phyloP scores from a whole-genome alignment of 208 protist species.

The Wallacemonas sp. region DNA sequence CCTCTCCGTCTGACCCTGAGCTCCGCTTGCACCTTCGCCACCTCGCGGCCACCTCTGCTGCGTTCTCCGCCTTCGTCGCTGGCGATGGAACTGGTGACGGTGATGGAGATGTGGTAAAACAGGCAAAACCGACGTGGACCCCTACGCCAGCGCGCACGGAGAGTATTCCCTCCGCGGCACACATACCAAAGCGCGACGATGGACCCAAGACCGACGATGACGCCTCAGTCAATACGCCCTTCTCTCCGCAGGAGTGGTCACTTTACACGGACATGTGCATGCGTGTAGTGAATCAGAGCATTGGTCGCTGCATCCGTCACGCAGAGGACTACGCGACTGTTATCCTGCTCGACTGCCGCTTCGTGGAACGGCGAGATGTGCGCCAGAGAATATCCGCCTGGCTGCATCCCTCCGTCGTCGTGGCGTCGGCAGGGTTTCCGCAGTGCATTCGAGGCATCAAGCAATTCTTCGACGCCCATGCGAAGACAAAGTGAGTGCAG shows the following conservation, averaged over 20 bases:
- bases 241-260: conserved; percentile 49
- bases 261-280: conserved; percentile 95
- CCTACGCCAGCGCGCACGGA: too few species aligned
- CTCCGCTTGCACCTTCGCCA: conserved; percentile 87
- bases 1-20: conserved; percentile 90
- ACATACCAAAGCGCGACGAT: too few species aligned
- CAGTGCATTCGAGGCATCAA: conserved; percentile 43
- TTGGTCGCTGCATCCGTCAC: conserved; percentile 96
- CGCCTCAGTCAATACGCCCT: neutral
- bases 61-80: neutral
- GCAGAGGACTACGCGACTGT: conserved; percentile 92
- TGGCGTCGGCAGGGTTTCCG: conserved; percentile 20
- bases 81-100: neutral
- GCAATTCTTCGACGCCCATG: conserved; percentile 9
- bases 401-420: conserved; percentile 48
- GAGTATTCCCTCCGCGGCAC: too few species aligned
- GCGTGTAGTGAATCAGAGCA: conserved; percentile 96
- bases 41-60: conserved; percentile 24
- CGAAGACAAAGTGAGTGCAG: too few species aligned
- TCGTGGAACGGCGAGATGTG: conserved; percentile 52
- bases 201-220: neutral
- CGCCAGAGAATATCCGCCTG: conserved; percentile 39
- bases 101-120: neutral
- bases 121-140: neutral
- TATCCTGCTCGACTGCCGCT: conserved; percentile 93